phyloP scores from a whole-genome alignment of 768 basidiomycete genomes.

The Trametes elegans region DNA sequence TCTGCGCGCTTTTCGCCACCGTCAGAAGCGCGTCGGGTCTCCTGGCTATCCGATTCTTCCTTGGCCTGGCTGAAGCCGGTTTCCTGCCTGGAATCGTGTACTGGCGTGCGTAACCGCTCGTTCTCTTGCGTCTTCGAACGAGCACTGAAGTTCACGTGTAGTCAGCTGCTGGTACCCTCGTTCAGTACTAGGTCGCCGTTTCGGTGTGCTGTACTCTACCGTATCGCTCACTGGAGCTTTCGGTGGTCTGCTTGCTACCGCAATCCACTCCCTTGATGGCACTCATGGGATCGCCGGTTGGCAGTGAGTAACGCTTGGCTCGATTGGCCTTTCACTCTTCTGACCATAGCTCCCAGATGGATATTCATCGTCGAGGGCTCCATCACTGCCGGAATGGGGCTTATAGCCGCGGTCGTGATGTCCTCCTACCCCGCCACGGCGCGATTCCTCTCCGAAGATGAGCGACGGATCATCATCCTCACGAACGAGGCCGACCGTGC shows the following conservation, averaged over 20 bases:
- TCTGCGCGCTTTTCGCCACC: slow-evolving; percentile 30
- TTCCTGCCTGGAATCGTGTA: slow-evolving; percentile 39
- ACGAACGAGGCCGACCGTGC: slow-evolving; percentile 38
- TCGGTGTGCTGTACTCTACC: slow-evolving; percentile 29
- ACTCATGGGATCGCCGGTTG: slow-evolving; percentile 38
- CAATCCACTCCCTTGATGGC: slow-evolving; percentile 40
- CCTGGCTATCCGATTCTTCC: slow-evolving; percentile 40
- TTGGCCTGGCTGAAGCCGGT: slow-evolving; percentile 38
- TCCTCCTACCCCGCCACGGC: slow-evolving; percentile 49
- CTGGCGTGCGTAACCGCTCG: slow-evolving; percentile 24
- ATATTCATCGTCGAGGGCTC: slow-evolving; percentile 47
- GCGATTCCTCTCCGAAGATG: slow-evolving; percentile 41
- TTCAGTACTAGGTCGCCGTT: slow-evolving; percentile 23
- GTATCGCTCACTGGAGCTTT: slow-evolving; percentile 26
- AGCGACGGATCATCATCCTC: slow-evolving; percentile 40
- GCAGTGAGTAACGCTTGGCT: slow-evolving; percentile 21
- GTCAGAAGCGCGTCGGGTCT: slow-evolving; percentile 31
- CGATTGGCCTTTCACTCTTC: slow-evolving; percentile 12
- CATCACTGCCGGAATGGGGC: slow-evolving; percentile 39
- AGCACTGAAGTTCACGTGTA: neutral
- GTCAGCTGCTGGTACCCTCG: slow-evolving; percentile 44
- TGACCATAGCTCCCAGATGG: slow-evolving; percentile 24
- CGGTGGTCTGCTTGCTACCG: slow-evolving; percentile 33
- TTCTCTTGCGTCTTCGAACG: neutral
- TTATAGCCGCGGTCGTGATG: slow-evolving; percentile 36